Conservation (phyloP, 2,329 filamentous ascomycete genomes). For the Trichoderma polysporum region DNA sequence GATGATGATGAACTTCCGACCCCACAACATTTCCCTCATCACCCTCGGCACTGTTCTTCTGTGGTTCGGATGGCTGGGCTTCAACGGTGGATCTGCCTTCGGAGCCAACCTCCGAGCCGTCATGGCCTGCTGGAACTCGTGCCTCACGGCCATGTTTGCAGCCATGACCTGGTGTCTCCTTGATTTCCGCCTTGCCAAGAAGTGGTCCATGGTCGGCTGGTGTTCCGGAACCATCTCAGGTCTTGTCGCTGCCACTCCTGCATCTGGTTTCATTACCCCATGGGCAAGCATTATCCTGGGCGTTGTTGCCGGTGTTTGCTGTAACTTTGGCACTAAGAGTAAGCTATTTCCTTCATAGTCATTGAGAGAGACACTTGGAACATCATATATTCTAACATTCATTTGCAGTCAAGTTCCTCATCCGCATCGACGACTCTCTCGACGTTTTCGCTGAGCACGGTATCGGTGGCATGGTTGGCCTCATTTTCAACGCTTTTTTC, state of each 20-base stretch:
- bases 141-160: slow-evolving; percentile 87
- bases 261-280: slow-evolving; percentile 66
- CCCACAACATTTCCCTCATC: slow-evolving; percentile 97
- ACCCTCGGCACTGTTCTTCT: slow-evolving; percentile 92
- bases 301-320: slow-evolving; percentile 62
- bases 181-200: slow-evolving; percentile 89
- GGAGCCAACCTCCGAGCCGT: slow-evolving; percentile 90
- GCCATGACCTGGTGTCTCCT: slow-evolving; percentile 93
- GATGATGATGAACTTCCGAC: slow-evolving; percentile 99
- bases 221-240: slow-evolving; percentile 71
- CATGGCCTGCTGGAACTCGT: slow-evolving; percentile 98
- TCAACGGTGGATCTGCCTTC: slow-evolving; percentile 95
- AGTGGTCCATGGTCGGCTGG: slow-evolving; percentile 83
- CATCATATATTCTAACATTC: neutral
- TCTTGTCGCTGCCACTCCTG: slow-evolving; percentile 68
- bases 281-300: slow-evolving; percentile 69
- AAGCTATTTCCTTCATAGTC: slow-evolving; percentile 21
- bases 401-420: slow-evolving; percentile 55
- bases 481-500: slow-evolving; percentile 73
- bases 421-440: slow-evolving; percentile 68
- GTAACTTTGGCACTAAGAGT: slow-evolving; percentile 67
- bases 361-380: neutral
- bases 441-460: slow-evolving; percentile 72
- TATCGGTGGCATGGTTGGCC: slow-evolving; percentile 66
- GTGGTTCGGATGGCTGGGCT: slow-evolving; percentile 98